Evolutionary conservation across 2,329 filamentous ascomycete genomes (phyloP).

Genomic region (Colletotrichum tabaci): DNA sequence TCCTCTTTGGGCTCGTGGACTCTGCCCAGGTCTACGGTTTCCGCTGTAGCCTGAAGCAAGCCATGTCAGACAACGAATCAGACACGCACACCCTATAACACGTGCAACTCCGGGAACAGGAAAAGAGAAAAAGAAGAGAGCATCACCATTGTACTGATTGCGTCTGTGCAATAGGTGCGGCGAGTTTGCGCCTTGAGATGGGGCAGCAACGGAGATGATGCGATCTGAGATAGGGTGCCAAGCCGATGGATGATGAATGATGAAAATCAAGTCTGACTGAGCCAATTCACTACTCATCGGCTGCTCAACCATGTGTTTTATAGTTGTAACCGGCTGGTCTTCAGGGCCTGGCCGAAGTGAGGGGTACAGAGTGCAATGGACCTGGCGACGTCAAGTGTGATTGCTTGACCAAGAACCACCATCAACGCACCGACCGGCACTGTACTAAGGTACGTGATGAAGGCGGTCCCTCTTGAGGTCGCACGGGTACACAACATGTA

Average conservation of each 20-base stretch:
- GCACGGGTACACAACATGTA: too few relatives aligned
- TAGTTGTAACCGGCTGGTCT: neutral
- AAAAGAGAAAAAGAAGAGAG: neutral
- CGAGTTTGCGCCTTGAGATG: neutral
- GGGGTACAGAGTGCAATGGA: neutral
- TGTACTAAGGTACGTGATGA: too few relatives aligned
- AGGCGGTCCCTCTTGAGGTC: too few relatives aligned
- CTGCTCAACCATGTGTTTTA: neutral
- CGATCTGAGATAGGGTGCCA: neutral
- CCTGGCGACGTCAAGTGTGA: neutral
- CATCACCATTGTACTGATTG: conserved; percentile 1
- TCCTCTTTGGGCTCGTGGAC: conserved; percentile 66
- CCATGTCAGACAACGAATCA: neutral
- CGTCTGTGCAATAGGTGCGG: neutral
- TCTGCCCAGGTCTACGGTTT: conserved; percentile 66
- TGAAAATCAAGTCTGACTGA: neutral
- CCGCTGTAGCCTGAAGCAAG: conserved; percentile 60
- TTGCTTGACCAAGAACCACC: neutral
- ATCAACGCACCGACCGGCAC: neutral
- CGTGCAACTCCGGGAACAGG: neutral
- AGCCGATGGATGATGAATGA: neutral
- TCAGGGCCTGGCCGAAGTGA: neutral
- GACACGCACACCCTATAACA: neutral
- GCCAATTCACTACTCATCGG: too few relatives aligned
- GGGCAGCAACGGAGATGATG: too few relatives aligned